These are phyloP conservation scores for Myriangium duriaei DNA, from an alignment of 2,329 filamentous ascomycete species.

Conservation along the genomic window DNA sequence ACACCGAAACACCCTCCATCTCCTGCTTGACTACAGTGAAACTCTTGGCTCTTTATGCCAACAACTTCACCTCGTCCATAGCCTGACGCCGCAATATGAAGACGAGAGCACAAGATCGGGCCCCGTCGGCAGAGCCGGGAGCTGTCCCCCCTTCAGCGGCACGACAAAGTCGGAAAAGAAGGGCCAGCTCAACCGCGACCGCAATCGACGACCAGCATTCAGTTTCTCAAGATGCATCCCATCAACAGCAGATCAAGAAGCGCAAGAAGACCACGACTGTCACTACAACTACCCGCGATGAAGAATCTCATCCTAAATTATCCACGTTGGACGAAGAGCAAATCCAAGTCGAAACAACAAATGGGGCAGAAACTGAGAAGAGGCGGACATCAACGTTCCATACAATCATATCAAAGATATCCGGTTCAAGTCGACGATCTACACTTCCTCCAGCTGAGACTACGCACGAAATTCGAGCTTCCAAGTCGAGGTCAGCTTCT, in stretches of 20 bases:
- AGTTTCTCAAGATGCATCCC: no score
- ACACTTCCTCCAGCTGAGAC: constrained; percentile 18
- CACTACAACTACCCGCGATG: no score
- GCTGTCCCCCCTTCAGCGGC: constrained; percentile 1
- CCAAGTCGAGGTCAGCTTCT: constrained; percentile 15
- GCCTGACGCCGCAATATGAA: no score
- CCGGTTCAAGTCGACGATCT: constrained; percentile 21
- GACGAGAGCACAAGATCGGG: constrained; percentile 12
- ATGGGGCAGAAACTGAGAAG: no score
- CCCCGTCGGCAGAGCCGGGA: constrained; percentile 8
- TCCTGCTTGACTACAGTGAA: not conserved
- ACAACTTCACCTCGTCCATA: no score
- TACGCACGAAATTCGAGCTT: constrained; percentile 12
- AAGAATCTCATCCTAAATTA: constrained; percentile 9
- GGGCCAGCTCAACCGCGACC: constrained; percentile 11
- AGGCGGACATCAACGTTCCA: no score
- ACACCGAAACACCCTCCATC: no score
- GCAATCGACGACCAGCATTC: constrained; percentile 2
- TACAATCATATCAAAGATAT: no score
- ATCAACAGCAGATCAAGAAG: no score
- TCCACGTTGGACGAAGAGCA: constrained; percentile 4
- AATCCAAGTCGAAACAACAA: constrained; percentile 1
- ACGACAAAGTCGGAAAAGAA: constrained; percentile 11
- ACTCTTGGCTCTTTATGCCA: not conserved
- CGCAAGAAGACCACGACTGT: constrained; percentile 10